Base-by-base conservation (phyloP, 202 grass and related monocot species). In the Elaeis oleifera region DNA sequence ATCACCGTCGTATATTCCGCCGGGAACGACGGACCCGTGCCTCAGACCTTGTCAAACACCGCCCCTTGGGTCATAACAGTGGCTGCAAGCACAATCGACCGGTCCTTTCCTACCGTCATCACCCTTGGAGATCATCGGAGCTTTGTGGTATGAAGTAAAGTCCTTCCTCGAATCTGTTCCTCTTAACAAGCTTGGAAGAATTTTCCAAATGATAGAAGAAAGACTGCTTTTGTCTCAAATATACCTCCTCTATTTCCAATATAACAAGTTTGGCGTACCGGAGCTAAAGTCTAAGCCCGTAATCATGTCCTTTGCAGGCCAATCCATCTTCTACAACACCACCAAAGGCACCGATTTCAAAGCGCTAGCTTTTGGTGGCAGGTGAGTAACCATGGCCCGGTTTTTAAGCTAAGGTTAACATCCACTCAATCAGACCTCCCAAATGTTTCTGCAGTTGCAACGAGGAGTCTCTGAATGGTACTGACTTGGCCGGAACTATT, bases 221-320 rank as follows among this genome's bases (percentile, higher is more conserved):
- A 27, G 26, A 5, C 26, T 5, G 26, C 4, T 27, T 27, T 27
- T 5, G 26, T 27, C 26, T 27, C 26, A 27, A 27, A 27, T 27
- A 27, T 26, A 26, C 25, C 25, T 26, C 16, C 49, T 5, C 44
- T 24, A 26, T 50, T 23, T 23, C 31, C 31, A 36, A 60, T 7
- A 29, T 39, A 19, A 53, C 16, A 53, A 21, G 28, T 39, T 11
- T 13, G 36, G 13, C 16, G 5, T 24, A 58, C 50, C 26, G 21
- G 55, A 11, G 6, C 36, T 39, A 2, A 81, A 73, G 4, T 87
- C 77, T 20, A 14, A 74, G 19, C 9, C 64, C 36, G 20, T 39
- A 2, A 39, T 7, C 51, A 54, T 67, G 23, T 26, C 50, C 7
- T 32, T 31, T 65, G 49, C 58, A 62, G 50, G 58, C 23, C 68